phyloP scores from a whole-genome alignment of 1,284 basidiomycete species.

The Puccinia hordei region DNA sequence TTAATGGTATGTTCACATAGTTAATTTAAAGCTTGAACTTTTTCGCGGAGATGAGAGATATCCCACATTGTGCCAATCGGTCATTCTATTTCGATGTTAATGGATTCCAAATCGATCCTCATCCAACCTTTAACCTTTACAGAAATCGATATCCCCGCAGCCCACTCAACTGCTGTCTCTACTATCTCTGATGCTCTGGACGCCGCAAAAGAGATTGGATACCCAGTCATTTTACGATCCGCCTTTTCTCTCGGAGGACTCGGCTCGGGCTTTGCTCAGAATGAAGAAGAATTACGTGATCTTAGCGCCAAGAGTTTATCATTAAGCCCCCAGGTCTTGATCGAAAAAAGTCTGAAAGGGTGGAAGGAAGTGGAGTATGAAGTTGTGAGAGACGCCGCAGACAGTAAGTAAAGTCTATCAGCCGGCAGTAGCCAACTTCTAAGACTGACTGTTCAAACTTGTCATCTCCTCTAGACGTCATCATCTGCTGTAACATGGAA shows the following conservation, averaged over 20 bases:
- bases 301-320: constrained; percentile 87
- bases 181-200: constrained; percentile 86
- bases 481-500: constrained; percentile 96
- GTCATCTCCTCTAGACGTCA: constrained; percentile 68
- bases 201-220: constrained; percentile 88
- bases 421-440: not conserved
- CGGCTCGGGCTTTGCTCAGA: constrained; percentile 95
- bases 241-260: constrained; percentile 98
- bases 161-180: constrained; percentile 96
- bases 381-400: constrained; percentile 93
- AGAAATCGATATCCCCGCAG: constrained; percentile 98
- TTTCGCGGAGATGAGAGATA: not conserved
- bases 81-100: not conserved
- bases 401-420: constrained; percentile 60
- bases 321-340: constrained; percentile 91
- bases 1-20: constrained; percentile 71
- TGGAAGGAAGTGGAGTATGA: constrained; percentile 99
- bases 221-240: constrained; percentile 96
- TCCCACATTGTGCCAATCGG: not conserved
- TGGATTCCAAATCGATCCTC: not conserved
- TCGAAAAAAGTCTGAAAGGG: constrained; percentile 97
- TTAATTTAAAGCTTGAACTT: constrained; percentile 32
- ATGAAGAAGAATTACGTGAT: constrained; percentile 92
- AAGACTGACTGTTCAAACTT: not conserved
- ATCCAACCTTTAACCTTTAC: constrained; percentile 41